These are phyloP conservation scores for Fraxinus albicans DNA, from an alignment of 305 asterid species.

Conservation along the genomic window DNA sequence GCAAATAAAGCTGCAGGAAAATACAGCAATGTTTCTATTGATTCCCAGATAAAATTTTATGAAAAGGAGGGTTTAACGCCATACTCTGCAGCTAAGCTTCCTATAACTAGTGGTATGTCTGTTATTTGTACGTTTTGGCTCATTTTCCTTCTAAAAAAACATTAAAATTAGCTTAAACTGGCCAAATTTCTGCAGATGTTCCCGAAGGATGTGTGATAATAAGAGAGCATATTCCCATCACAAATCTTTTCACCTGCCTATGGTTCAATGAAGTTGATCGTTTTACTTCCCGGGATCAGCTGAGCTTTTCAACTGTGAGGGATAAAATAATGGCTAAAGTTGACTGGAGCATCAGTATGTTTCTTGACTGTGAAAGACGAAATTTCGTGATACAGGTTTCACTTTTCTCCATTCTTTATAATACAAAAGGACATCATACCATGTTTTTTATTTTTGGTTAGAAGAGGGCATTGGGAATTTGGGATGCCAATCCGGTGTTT, in stretches of 20 bases:
- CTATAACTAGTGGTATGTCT: constrained; percentile 82
- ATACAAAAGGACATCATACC: neutral
- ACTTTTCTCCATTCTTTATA: neutral
- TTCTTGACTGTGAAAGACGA: constrained; percentile 94
- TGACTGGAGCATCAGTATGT: constrained; percentile 79
- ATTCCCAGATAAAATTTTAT: constrained; percentile 78
- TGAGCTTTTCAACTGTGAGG: constrained; percentile 95
- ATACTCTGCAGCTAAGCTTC: constrained; percentile 83
- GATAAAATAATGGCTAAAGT: constrained; percentile 69
- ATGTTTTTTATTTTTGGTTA: neutral
- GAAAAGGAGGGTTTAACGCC: constrained; percentile 84
- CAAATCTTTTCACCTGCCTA: constrained; percentile 90
- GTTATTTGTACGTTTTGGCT: constrained; percentile 21
- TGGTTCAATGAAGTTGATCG: constrained; percentile 99
- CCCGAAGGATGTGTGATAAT: constrained; percentile 96
- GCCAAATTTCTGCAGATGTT: constrained; percentile 69
- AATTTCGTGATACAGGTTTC: constrained; percentile 89
- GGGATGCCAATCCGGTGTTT: neutral
- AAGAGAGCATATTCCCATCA: constrained; percentile 83
- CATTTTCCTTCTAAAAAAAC: constrained; percentile 14
- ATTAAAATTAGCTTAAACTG: constrained; percentile 8
- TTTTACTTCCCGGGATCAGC: constrained; percentile 92
- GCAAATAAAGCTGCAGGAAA: constrained; percentile 95
- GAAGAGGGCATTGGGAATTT: neutral
- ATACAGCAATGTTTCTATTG: constrained; percentile 74